These are phyloP conservation scores for Typha latifolia DNA, from an alignment of 176 grass and related monocot species.

Conservation along the genomic window DNA sequence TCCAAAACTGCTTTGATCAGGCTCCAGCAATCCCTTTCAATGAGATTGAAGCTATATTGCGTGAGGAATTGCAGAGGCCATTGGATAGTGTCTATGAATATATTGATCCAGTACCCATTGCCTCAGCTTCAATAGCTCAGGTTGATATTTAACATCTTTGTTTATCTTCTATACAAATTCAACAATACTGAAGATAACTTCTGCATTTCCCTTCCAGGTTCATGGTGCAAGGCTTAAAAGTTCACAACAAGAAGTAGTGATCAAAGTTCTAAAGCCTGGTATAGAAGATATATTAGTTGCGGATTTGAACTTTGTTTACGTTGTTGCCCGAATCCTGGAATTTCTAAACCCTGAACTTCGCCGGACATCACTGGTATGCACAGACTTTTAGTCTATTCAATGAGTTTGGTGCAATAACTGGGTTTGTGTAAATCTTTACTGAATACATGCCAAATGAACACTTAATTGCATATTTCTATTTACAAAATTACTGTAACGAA, in stretches of 20 bases:
- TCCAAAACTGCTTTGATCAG: slow-evolving; percentile 87
- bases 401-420: neutral
- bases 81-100: slow-evolving; percentile 81
- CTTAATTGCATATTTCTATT: no score
- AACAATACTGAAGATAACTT: slow-evolving; percentile 10
- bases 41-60: slow-evolving; percentile 75
- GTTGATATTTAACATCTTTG: slow-evolving; percentile 22
- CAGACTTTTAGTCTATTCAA: slow-evolving; percentile 5
- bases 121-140: slow-evolving; percentile 93
- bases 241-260: slow-evolving; percentile 93
- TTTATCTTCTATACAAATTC: neutral
- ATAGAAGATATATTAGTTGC: slow-evolving; percentile 92
- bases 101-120: slow-evolving; percentile 84
- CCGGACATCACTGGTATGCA: slow-evolving; percentile 74
- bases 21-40: slow-evolving; percentile 62
- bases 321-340: slow-evolving; percentile 79
- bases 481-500: no score
- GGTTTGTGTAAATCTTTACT: neutral
- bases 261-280: slow-evolving; percentile 91
- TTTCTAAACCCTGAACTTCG: slow-evolving; percentile 85
- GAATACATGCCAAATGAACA: no score
- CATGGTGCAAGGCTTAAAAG: slow-evolving; percentile 85
- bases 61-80: slow-evolving; percentile 75
- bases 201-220: slow-evolving; percentile 41
- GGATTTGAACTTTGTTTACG: slow-evolving; percentile 93